Base-by-base conservation (phyloP, 352 stramenopile genomes). In the Phytophthora capsici region DNA sequence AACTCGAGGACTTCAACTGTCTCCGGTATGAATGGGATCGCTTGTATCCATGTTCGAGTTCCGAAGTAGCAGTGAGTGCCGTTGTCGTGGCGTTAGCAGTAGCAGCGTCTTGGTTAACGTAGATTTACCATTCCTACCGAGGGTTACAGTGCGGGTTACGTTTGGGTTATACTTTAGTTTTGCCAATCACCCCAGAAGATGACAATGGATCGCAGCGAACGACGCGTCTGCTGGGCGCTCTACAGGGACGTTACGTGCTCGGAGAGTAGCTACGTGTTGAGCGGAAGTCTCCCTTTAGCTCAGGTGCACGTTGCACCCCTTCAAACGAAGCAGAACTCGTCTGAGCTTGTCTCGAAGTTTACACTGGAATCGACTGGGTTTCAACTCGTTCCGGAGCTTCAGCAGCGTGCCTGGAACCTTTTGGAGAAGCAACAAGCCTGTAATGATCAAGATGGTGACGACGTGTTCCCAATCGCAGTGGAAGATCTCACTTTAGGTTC, bases 1-100 rank as follows among this genome's bases (percentile, higher is more conserved):
- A 77, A 36, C 78, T 96, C 32, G 75, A 94, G 51, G 91, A 98
- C 59, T 97, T 97, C 56, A 96, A 93, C 78, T 98, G 91, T 65
- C 82, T 93, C 28, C 87, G 91, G 38, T 93, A 94, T 71, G 89
- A 97, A 62, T 97, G 87, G 87, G 85, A 93, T 57, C 77, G 63
- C 28, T 49, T 83, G 43, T 88, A 95, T 66, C 50, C 84, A 22
- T 95, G 83, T 52, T 30, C 13, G 1, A 63, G 73, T 26, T 46
- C 59, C 41, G 36, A 5, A 28, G 69, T 7, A 37, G 53, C 20
- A 6, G 48, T 19, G 40, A 54, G 54, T 17, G 48, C 47, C 17
- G 26, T 73, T 10, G 20, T 71, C 1, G 30, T 66, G 12, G 14
- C 63, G 9, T 30, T 78, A 25, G 53, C 69, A 6, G 26, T 76